phyloP scores from a whole-genome alignment of 2,329 filamentous ascomycete genomes.

The Paecilomyces sp. region DNA sequence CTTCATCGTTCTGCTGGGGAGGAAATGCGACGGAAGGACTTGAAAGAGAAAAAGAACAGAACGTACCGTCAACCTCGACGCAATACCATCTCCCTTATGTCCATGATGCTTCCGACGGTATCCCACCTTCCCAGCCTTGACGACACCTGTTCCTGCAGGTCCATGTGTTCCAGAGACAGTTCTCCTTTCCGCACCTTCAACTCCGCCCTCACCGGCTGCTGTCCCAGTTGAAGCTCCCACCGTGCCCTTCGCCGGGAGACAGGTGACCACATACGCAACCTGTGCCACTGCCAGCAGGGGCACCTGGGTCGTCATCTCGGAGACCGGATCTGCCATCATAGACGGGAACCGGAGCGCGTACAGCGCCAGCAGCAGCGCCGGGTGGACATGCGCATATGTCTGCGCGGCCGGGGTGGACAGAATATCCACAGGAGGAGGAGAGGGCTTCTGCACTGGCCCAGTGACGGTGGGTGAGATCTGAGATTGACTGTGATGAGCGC shows the following conservation, averaged over 20 bases:
- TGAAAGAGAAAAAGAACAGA: background rate
- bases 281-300: conserved; percentile 60
- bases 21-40: no score
- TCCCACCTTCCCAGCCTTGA: conserved; percentile 10
- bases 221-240: background rate
- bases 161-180: background rate
- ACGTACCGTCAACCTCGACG: conserved; percentile 20
- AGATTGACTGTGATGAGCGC: conserved; percentile 4
- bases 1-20: background rate
- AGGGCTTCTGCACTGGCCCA: conserved; percentile 11
- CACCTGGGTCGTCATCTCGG: conserved; percentile 55
- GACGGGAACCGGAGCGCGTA: conserved; percentile 57
- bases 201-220: background rate
- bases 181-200: conserved; percentile 2
- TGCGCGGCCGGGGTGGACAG: conserved; percentile 43
- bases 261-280: conserved; percentile 50
- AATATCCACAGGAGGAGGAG: conserved; percentile 38
- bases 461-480: conserved; percentile 9
- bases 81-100: conserved; percentile 10
- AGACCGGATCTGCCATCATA: conserved; percentile 63
- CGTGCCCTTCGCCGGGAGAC: conserved; percentile 48
- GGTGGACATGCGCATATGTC: conserved; percentile 60
- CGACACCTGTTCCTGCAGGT: background rate
- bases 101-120: conserved; percentile 14
- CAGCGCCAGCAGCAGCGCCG: conserved; percentile 57